A percentile compares a stretch with the other conserved stretches of the same genome.
phyloP scores from a whole-genome alignment of 768 basidiomycete species.

The Lentinula aciculospora region DNA sequence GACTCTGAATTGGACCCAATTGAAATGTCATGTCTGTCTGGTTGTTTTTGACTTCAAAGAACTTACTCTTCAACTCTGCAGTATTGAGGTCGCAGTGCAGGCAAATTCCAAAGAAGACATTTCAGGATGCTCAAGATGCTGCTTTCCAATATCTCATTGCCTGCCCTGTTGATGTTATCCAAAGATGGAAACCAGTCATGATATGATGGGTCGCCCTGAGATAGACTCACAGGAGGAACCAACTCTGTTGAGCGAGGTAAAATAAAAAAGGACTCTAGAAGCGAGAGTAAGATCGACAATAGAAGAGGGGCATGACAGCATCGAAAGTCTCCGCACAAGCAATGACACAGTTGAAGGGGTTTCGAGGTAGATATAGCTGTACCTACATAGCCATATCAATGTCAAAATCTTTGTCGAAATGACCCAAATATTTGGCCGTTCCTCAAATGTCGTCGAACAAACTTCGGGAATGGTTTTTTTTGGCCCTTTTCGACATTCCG shows the following conservation, averaged over 20 bases:
- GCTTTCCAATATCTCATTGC: conserved; percentile 11
- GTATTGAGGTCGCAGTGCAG: conserved; percentile 17
- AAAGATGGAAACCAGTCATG: conserved; percentile 16
- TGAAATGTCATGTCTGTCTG: conserved; percentile 27
- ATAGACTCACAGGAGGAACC: conserved; percentile 19
- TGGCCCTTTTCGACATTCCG: conserved; percentile 13
- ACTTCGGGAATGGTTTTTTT: conserved; percentile 11
- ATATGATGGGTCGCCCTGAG: conserved; percentile 17
- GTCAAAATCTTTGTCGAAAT: conserved; percentile 18
- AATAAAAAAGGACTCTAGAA: no score
- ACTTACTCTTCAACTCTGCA: not conserved
- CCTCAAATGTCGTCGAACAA: conserved; percentile 9
- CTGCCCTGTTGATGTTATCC: conserved; percentile 19
- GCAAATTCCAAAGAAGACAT: conserved; percentile 9
- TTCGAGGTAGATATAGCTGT: not conserved
- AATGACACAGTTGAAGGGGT: conserved; percentile 16
- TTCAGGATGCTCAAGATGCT: conserved; percentile 8
- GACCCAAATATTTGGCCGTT: conserved; percentile 12
- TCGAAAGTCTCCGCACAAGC: conserved; percentile 15
- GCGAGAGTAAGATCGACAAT: no score
- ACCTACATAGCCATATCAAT: conserved; percentile 6
- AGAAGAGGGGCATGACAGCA: conserved; percentile 22
- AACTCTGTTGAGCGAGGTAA: no score
- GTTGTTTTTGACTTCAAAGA: not conserved
- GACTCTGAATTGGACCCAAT: conserved; percentile 35